A percentile compares a stretch with the other conserved stretches of the same genome.
Conservation (phyloP, 257 asterid genomes). For the Solanum chiquidenum region DNA sequence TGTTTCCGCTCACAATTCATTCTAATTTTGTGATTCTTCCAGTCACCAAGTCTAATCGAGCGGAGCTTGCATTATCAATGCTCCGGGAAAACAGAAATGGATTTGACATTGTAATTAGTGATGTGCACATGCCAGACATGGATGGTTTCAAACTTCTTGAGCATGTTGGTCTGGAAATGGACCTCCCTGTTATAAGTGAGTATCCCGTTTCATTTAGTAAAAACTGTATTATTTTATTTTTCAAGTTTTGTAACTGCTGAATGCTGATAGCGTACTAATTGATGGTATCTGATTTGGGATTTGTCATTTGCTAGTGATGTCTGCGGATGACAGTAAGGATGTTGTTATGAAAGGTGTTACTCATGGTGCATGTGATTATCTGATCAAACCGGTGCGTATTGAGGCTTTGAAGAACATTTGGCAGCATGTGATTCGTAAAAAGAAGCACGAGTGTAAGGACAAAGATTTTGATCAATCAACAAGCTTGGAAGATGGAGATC, state of each 20-base stretch:
- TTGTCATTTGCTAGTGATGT: conserved; percentile 67
- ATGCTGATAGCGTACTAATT: background rate
- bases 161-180: conserved; percentile 85
- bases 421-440: conserved; percentile 91
- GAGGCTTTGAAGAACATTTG: conserved; percentile 97
- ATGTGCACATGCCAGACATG: conserved; percentile 98
- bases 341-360: conserved; percentile 97
- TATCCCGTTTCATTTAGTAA: background rate
- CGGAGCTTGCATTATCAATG: conserved; percentile 58
- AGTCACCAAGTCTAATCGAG: conserved; percentile 79
- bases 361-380: conserved; percentile 95
- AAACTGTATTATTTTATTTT: background rate
- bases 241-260: background rate
- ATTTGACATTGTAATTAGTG: conserved; percentile 79
- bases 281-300: background rate
- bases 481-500: conserved; percentile 56
- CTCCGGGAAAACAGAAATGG: conserved; percentile 71
- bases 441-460: conserved; percentile 62
- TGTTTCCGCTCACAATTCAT: background rate
- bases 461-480: conserved; percentile 58
- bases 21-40: conserved; percentile 5
- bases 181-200: conserved; percentile 96
- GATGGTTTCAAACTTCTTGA: conserved; percentile 95
- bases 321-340: conserved; percentile 77
- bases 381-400: conserved; percentile 84